These are phyloP conservation scores for Teratosphaeria viscida DNA, from an alignment of 2,329 filamentous ascomycete species.

Conservation along the genomic window DNA sequence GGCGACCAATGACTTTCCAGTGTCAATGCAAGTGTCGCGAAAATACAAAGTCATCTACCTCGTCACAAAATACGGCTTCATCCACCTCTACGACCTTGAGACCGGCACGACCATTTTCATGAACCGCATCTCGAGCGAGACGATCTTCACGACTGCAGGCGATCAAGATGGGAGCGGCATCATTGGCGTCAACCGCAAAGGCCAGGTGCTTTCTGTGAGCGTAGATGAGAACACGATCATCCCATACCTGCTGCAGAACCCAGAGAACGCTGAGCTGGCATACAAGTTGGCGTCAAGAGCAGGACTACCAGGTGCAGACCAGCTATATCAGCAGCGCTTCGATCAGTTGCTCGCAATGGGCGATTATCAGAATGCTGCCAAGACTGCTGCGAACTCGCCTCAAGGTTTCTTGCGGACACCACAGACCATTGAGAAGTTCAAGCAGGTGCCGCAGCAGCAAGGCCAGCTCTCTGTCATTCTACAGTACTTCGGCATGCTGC, in stretches of 20 bases:
- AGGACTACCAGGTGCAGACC: conserved; percentile 86
- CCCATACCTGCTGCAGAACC: conserved; percentile 91
- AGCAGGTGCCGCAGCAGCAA: conserved; percentile 67
- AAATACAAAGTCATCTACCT: conserved; percentile 97
- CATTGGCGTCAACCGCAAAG: conserved; percentile 92
- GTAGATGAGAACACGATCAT: conserved; percentile 88
- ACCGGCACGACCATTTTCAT: conserved; percentile 94
- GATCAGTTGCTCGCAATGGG: conserved; percentile 73
- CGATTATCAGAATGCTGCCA: conserved; percentile 80
- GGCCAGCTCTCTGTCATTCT: conserved; percentile 89
- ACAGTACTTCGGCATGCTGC: conserved; percentile 93
- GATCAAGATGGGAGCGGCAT: conserved; percentile 81
- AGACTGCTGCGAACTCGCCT: conserved; percentile 92
- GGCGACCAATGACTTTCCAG: conserved; percentile 92
- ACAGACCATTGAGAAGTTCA: conserved; percentile 94
- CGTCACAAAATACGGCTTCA: conserved; percentile 98
- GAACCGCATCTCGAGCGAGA: conserved; percentile 99
- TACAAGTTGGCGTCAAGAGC: conserved; percentile 94
- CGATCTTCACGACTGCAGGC: conserved; percentile 86
- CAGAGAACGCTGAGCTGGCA: conserved; percentile 83
- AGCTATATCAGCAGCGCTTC: conserved; percentile 86
- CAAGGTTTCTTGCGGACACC: conserved; percentile 88
- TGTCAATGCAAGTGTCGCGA: conserved; percentile 91
- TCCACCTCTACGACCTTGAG: conserved; percentile 96
- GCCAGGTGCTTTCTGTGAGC: conserved; percentile 87